A percentile compares a stretch with the other conserved stretches of the same genome.
Evolutionary conservation across 1,284 basidiomycete genomes (phyloP).

Genomic region (Pyrrhoderma noxium): DNA sequence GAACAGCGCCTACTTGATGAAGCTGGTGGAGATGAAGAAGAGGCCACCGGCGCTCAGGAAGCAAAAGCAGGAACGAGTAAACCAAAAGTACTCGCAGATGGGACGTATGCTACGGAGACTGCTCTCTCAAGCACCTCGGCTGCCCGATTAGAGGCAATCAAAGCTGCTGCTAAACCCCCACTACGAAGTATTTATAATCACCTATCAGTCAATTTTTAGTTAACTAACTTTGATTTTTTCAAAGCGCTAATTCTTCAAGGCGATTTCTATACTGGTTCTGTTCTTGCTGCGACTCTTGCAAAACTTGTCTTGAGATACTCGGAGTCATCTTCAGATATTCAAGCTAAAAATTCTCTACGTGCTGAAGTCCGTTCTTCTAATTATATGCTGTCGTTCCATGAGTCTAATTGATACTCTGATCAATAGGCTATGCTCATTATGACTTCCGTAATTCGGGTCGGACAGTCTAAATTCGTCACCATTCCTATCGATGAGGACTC

Average conservation of each 20-base stretch:
- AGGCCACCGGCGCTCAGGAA: constrained; percentile 37
- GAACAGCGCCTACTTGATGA: constrained; percentile 82
- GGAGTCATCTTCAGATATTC: constrained; percentile 50
- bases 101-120: constrained; percentile 97
- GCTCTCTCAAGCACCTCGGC: constrained; percentile 71
- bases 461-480: constrained; percentile 92
- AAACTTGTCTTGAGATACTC: constrained; percentile 87
- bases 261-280: constrained; percentile 95
- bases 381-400: background rate
- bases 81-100: constrained; percentile 80
- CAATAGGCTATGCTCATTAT: constrained; percentile 91
- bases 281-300: constrained; percentile 83
- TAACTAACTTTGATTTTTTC: background rate
- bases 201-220: constrained; percentile 3
- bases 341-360: constrained; percentile 65
- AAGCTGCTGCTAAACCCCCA: constrained; percentile 85
- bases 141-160: constrained; percentile 72
- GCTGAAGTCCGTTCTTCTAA: constrained; percentile 61
- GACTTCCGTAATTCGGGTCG: constrained; percentile 94
- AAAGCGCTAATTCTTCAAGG: constrained; percentile 85
- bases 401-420: background rate
- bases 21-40: constrained; percentile 48
- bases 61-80: constrained; percentile 35
- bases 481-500: constrained; percentile 98
- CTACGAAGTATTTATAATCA: constrained; percentile 53